These are phyloP conservation scores for Apiotrichum gracile DNA, from an alignment of 1,284 basidiomycete genomes.

Conservation along the genomic window DNA sequence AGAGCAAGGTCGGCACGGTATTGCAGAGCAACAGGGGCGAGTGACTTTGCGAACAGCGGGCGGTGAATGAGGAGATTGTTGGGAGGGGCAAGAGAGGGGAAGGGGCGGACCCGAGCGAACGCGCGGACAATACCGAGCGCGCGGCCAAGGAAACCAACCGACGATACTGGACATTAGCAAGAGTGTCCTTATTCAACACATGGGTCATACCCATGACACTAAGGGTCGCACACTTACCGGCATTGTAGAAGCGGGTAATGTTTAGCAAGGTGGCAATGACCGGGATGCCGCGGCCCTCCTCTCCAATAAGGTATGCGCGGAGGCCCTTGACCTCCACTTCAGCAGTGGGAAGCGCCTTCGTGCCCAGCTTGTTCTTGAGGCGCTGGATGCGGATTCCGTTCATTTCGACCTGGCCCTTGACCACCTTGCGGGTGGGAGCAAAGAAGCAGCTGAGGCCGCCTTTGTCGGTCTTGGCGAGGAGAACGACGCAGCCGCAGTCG, in stretches of 20 bases:
- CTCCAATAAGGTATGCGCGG: constrained; percentile 62
- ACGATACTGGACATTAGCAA: not conserved
- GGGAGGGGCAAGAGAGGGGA: constrained; percentile 49
- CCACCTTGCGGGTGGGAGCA: constrained; percentile 51
- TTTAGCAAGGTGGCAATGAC: constrained; percentile 66
- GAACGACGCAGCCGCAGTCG: constrained; percentile 46
- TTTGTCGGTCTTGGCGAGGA: constrained; percentile 10
- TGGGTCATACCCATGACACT: not conserved
- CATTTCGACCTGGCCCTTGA: constrained; percentile 34
- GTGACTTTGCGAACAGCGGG: constrained; percentile 50
- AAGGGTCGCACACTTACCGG: not conserved
- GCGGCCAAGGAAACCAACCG: constrained; percentile 55
- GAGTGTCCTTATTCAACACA: too few species aligned
- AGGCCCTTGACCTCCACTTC: constrained; percentile 62
- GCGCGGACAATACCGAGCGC: constrained; percentile 60
- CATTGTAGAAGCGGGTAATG: constrained; percentile 62
- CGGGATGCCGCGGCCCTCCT: constrained; percentile 60
- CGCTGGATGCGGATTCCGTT: constrained; percentile 69
- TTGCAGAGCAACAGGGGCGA: constrained; percentile 56
- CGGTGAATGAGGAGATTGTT: constrained; percentile 51
- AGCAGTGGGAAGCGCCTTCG: constrained; percentile 67
- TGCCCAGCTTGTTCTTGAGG: constrained; percentile 73
- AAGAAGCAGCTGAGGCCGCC: constrained; percentile 65
- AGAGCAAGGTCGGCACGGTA: constrained; percentile 65
- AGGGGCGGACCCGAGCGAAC: constrained; percentile 55